These are phyloP conservation scores for Leccinum incarnatum DNA, from an alignment of 768 basidiomycete species.

Conservation along the genomic window DNA sequence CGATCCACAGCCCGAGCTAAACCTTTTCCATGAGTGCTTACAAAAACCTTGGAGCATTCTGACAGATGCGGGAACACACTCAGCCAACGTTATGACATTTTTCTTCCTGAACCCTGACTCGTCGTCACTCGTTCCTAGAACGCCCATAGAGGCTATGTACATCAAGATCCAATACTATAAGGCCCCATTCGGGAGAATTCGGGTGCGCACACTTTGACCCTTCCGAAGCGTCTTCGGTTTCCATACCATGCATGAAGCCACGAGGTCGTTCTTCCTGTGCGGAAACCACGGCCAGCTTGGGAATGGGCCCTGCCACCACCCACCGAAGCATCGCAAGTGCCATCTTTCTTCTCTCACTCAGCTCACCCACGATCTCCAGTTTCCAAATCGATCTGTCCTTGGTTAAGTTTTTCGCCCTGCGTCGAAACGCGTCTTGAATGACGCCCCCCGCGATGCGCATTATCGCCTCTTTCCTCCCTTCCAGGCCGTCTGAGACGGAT, in stretches of 20 bases:
- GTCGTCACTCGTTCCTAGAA: constrained; percentile 3
- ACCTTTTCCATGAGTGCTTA: neutral
- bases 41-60: neutral
- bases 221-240: constrained; percentile 14
- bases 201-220: constrained; percentile 1
- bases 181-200: constrained; percentile 12
- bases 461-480: constrained; percentile 15
- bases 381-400: constrained; percentile 12
- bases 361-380: neutral
- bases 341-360: constrained; percentile 2
- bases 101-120: neutral
- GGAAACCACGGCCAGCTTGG: constrained; percentile 12
- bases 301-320: constrained; percentile 15
- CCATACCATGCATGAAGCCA: constrained; percentile 8
- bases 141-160: neutral
- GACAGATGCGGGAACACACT: neutral
- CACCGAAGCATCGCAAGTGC: constrained; percentile 5
- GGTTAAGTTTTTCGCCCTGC: constrained; percentile 1
- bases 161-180: neutral
- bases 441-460: constrained; percentile 14
- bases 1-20: neutral
- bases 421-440: neutral
- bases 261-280: constrained; percentile 17
- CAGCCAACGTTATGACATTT: neutral
- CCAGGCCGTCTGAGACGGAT: neutral